These are phyloP conservation scores for Russula dissimulans DNA, from an alignment of 768 basidiomycete genomes.

Conservation along the genomic window DNA sequence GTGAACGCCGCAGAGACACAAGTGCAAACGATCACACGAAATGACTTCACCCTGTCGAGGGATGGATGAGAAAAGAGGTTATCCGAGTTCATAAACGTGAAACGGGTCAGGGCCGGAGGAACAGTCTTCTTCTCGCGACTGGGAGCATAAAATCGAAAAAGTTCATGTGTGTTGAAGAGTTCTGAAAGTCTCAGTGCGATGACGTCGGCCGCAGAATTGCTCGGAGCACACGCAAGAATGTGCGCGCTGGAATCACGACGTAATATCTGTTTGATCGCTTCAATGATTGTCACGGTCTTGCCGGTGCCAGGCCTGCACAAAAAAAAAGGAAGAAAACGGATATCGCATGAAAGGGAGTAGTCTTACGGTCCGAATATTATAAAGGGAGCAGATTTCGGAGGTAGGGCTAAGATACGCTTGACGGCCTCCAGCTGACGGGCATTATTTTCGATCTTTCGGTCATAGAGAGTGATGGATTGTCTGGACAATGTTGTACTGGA, in stretches of 20 bases:
- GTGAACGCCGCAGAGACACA: constrained; percentile 54
- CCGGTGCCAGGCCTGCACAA: constrained; percentile 48
- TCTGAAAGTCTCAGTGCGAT: background rate
- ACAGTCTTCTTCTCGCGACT: constrained; percentile 36
- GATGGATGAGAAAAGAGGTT: constrained; percentile 22
- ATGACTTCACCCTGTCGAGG: constrained; percentile 23
- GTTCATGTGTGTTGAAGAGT: constrained; percentile 34
- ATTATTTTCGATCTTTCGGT: constrained; percentile 1
- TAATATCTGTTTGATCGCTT: constrained; percentile 51
- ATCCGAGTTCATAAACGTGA: constrained; percentile 27
- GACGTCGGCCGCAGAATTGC: constrained; percentile 58
- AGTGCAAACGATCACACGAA: constrained; percentile 52
- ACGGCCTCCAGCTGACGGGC: background rate
- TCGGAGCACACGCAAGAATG: constrained; percentile 58
- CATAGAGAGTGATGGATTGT: background rate
- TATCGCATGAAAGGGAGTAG: background rate
- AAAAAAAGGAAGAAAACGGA: background rate
- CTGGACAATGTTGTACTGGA: background rate
- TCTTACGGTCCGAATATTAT: constrained; percentile 59
- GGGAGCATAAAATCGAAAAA: constrained; percentile 52
- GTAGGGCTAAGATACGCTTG: background rate
- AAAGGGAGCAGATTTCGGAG: constrained; percentile 36
- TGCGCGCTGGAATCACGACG: constrained; percentile 31
- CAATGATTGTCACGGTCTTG: constrained; percentile 58
- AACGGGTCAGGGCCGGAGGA: constrained; percentile 33